Base-by-base conservation (phyloP, 2,329 filamentous ascomycete genomes). In the Xylariales sp. region DNA sequence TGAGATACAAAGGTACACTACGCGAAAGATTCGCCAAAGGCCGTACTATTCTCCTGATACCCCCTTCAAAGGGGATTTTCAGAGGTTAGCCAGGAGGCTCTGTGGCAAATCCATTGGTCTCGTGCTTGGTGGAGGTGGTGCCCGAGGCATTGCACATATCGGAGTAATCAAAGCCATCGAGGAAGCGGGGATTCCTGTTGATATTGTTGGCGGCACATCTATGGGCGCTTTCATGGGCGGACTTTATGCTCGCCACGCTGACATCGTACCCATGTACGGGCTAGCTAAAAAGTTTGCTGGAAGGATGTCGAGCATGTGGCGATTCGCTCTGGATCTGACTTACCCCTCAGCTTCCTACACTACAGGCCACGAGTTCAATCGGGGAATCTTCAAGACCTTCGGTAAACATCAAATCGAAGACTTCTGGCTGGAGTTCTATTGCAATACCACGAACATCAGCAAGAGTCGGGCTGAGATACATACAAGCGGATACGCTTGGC, bases 271-370 rank as follows among this genome's bases (percentile, higher is more conserved):
- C 12, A 97, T 98, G 87, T 97, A 97, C 75, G 96, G 96, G 0
- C 88, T 97, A 53, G 94, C 94, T 14, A 99, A 99, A 86, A 97
- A 97, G 78, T 99, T 99, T 79, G 89, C 96, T 0, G 94, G 96
- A 4, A 91, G 97, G n/a, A 99, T 99, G 97, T 93, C 93, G 52
- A 98, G 95, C 80, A 93, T 98, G 82, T 99, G 96, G 96, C 90
- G 96, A n/a, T 97, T 99, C 78, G 94, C 94, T 0, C 84, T 99
- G 2, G 96, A 99, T 77, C 81, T 99, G 74, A 99, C 96, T 0
- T 99, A 99, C 78, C 96, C 96, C 0, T 96, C 95, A 5, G 93
- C 93, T 7, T 97, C 95, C 1, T 99, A 99, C 81, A 99, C 97
- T 0, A 99, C 96, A 0, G 96, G 96, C 0, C 96, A 99, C 77